A percentile compares a stretch with the other conserved stretches of the same genome.
Conservation (phyloP, 2,329 filamentous ascomycete genomes). For the Colletotrichum cuscutae region DNA sequence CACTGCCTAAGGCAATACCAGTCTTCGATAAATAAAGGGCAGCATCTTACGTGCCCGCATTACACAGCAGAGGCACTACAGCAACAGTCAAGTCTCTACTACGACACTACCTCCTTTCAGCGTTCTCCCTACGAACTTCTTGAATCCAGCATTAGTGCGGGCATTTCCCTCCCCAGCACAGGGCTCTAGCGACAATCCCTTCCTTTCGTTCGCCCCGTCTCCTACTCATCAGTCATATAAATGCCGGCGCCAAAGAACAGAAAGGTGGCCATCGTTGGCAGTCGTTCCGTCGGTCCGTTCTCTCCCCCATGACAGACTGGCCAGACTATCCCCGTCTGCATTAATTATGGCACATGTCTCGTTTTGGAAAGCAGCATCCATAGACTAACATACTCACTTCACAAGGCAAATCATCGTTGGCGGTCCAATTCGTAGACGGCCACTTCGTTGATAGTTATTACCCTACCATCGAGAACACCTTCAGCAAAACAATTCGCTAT, state of each 20-base stretch:
- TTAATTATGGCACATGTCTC: neutral
- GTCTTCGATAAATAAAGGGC: neutral
- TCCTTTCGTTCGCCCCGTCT: neutral
- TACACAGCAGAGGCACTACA: neutral
- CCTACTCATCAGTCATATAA: conserved; percentile 24
- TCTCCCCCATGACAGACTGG: neutral
- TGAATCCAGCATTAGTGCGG: neutral
- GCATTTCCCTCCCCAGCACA: neutral
- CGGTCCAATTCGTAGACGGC: conserved; percentile 95
- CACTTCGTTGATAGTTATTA: conserved; percentile 99
- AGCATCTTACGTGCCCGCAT: neutral
- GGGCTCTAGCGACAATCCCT: neutral
- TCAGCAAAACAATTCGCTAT: conserved; percentile 93
- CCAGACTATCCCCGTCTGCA: neutral
- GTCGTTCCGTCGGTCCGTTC: conserved; percentile 78
- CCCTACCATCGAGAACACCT: conserved; percentile 98
- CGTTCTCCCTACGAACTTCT: neutral
- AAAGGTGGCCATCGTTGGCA: conserved; percentile 96
- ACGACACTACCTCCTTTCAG: no score
- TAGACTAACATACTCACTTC: conserved; percentile 1
- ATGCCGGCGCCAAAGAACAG: conserved; percentile 86
- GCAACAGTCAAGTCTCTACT: neutral
- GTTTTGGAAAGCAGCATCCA: neutral
- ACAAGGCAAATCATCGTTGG: conserved; percentile 94
- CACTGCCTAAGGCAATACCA: neutral